Percentiles rank a stretch among this genome's conserved stretches.
Evolutionary conservation across 192 early-diverging fungal genomes (phyloP).

Genomic region (Umbelopsis isabellina): DNA sequence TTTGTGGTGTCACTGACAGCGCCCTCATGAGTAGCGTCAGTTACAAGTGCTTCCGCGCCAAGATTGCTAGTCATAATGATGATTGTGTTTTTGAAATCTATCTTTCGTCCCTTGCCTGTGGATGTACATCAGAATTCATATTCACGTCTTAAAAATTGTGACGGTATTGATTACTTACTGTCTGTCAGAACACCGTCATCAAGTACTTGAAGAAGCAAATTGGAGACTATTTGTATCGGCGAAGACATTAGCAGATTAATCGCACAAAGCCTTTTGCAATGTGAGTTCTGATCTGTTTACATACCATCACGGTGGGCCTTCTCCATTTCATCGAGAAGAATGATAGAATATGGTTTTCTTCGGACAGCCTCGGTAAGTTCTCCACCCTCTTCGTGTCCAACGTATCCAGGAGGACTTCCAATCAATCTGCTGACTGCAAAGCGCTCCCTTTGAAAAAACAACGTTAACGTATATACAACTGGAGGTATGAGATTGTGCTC

Average conservation of each 20-base stretch:
- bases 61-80: conserved; percentile 85
- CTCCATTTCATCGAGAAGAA: conserved; percentile 98
- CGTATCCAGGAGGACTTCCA: conserved; percentile 94
- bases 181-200: conserved; percentile 97
- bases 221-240: conserved; percentile 57
- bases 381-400: conserved; percentile 96
- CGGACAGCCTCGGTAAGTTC: conserved; percentile 95
- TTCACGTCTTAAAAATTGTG: not conserved
- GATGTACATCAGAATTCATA: not conserved
- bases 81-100: conserved; percentile 96
- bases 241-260: not conserved
- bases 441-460: conserved; percentile 29
- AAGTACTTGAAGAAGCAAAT: conserved; percentile 80
- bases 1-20: conserved; percentile 30
- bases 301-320: conserved; percentile 81
- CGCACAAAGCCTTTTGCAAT: no score
- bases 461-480: not conserved
- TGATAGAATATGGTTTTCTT: conserved; percentile 87
- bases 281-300: not conserved
- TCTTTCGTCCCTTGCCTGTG: conserved; percentile 80
- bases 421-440: conserved; percentile 90
- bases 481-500: not conserved
- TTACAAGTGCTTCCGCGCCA: conserved; percentile 40
- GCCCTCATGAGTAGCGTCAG: conserved; percentile 32
- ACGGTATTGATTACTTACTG: conserved; percentile 28